A percentile compares a stretch with the other conserved stretches of the same genome.
phyloP scores from a whole-genome alignment of 2,329 filamentous ascomycete species.

The Geosmithia putterillii region DNA sequence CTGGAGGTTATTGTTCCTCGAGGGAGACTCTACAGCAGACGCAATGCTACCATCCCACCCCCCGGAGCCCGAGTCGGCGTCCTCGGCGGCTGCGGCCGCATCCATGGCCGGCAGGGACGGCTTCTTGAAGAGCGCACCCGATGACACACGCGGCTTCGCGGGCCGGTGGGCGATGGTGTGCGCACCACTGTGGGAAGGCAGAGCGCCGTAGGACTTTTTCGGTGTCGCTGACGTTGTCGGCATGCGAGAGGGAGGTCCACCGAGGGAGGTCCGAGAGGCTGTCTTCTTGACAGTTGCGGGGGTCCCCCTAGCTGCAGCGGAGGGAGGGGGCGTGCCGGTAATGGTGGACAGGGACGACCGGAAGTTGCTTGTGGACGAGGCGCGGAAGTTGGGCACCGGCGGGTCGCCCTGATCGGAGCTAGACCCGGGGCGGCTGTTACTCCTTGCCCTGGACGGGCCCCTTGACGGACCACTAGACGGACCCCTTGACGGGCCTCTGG shows the following conservation, averaged over 20 bases:
- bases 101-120: constrained; percentile 32
- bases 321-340: constrained; percentile 27
- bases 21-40: constrained; percentile 7
- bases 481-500: constrained; percentile 39
- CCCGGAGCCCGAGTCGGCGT: constrained; percentile 4
- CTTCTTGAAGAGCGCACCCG: constrained; percentile 42
- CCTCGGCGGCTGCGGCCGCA: constrained; percentile 6
- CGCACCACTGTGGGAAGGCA: constrained; percentile 25
- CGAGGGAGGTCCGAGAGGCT: constrained; percentile 10
- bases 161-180: constrained; percentile 34
- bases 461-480: constrained; percentile 40
- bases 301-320: constrained; percentile 10
- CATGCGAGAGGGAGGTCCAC: background rate
- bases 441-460: constrained; percentile 34
- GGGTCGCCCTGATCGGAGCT: constrained; percentile 33
- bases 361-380: constrained; percentile 27
- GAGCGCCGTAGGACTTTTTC: constrained; percentile 14
- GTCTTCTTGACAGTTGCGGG: constrained; percentile 10
- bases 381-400: constrained; percentile 21
- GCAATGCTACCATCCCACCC: constrained; percentile 18
- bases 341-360: constrained; percentile 28
- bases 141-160: constrained; percentile 37
- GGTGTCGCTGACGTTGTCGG: constrained; percentile 1
- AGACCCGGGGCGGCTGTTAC: constrained; percentile 35
- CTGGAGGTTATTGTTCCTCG: constrained; percentile 5